phyloP scores from a whole-genome alignment of 805 yeast genomes.

The Torulaspora delbrueckii region DNA sequence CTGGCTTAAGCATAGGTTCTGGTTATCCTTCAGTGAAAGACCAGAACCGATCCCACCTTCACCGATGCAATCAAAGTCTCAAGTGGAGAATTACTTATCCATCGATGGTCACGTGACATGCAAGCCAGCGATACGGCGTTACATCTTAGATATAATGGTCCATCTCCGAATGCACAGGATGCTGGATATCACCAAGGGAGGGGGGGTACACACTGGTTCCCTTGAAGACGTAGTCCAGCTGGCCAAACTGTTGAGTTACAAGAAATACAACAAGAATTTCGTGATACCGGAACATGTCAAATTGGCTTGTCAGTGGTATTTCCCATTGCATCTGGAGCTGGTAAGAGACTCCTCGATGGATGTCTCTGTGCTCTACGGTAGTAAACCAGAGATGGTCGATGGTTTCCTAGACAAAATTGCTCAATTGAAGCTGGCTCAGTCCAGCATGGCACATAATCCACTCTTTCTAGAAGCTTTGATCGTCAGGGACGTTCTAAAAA shows the following conservation, averaged over 20 bases:
- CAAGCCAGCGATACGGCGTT: slow-evolving; percentile 46
- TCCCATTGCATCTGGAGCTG: slow-evolving; percentile 52
- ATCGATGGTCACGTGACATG: slow-evolving; percentile 31
- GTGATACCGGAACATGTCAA: slow-evolving; percentile 52
- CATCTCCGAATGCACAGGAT: slow-evolving; percentile 54
- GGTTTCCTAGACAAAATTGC: slow-evolving; percentile 22
- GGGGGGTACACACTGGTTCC: slow-evolving; percentile 50
- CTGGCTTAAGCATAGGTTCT: slow-evolving; percentile 42
- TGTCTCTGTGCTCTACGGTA: slow-evolving; percentile 28
- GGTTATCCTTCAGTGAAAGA: slow-evolving; percentile 28
- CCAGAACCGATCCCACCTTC: slow-evolving; percentile 3
- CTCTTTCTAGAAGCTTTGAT: slow-evolving; percentile 40
- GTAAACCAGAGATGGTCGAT: slow-evolving; percentile 27
- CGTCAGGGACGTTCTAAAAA: slow-evolving; percentile 47
- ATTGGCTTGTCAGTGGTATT: slow-evolving; percentile 42
- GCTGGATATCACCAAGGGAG: slow-evolving; percentile 37
- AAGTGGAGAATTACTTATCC: neutral
- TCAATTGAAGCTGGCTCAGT: slow-evolving; percentile 16
- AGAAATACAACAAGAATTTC: slow-evolving; percentile 34
- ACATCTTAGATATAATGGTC: slow-evolving; percentile 54
- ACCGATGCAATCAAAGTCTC: neutral
- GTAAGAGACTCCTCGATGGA: slow-evolving; percentile 37
- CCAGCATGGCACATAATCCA: slow-evolving; percentile 20
- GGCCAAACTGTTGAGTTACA: slow-evolving; percentile 38
- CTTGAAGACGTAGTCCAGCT: slow-evolving; percentile 41